Evolutionary conservation across 108 stramenopile genomes (phyloP).

Genomic region (Cyclotella atomus): DNA sequence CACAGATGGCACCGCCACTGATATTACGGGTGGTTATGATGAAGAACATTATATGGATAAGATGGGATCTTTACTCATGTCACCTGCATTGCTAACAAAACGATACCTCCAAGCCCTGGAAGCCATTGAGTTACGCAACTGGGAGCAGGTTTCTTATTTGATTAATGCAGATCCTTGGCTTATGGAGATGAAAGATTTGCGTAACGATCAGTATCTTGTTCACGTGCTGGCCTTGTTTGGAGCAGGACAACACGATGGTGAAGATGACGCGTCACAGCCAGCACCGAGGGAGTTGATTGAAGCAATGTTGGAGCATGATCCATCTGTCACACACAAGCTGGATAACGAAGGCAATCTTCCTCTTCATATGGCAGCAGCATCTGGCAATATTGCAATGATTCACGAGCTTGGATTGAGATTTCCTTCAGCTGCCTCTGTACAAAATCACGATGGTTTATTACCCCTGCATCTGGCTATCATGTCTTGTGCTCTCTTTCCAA

Average conservation of each 20-base stretch:
- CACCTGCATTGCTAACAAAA: conserved; percentile 80
- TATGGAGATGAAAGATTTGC: conserved; percentile 86
- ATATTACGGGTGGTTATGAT: conserved; percentile 43
- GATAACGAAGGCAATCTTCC: conserved; percentile 88
- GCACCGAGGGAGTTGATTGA: conserved; percentile 62
- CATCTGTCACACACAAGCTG: conserved; percentile 79
- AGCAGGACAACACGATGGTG: conserved; percentile 36
- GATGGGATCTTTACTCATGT: conserved; percentile 66
- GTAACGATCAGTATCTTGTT: conserved; percentile 79
- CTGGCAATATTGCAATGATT: conserved; percentile 80
- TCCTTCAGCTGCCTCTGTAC: conserved; percentile 81
- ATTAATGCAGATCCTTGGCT: conserved; percentile 85
- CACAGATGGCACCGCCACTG: conserved; percentile 68
- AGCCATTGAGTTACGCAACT: conserved; percentile 77
- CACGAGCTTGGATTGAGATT: conserved; percentile 73
- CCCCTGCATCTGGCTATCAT: conserved; percentile 79
- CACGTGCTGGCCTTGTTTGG: conserved; percentile 83
- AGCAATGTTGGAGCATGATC: conserved; percentile 64
- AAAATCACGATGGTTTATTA: conserved; percentile 87
- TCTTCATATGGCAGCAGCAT: conserved; percentile 81
- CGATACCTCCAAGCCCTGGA: conserved; percentile 78
- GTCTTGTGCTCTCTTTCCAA: conserved; percentile 50
- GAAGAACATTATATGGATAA: conserved; percentile 25
- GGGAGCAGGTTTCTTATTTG: conserved; percentile 80
- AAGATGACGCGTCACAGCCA: conserved; percentile 17